Conservation (phyloP, 2,329 filamentous ascomycete species). For the Colletotrichum limetticola region DNA sequence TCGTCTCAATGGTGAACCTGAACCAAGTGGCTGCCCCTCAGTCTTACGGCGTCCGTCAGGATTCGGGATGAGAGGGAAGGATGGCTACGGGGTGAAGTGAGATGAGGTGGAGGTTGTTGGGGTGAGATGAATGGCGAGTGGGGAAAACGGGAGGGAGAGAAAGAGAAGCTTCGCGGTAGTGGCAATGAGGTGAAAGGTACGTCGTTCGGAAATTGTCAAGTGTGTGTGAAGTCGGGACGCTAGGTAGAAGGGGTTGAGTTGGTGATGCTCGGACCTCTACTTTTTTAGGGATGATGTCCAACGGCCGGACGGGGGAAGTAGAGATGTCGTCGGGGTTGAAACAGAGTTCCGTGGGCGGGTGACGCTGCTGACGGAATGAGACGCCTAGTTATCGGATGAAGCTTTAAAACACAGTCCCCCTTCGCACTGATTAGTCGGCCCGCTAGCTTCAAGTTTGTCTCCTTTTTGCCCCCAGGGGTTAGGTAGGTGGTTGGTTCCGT, state of each 20-base stretch:
- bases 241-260: neutral
- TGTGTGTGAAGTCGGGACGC: slow-evolving; percentile 14
- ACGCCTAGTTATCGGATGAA: slow-evolving; percentile 29
- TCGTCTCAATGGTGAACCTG: neutral
- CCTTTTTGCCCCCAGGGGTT: neutral
- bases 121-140: neutral
- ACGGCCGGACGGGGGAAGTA: slow-evolving; percentile 28
- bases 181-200: neutral
- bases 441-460: slow-evolving; percentile 11
- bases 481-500: neutral
- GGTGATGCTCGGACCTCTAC: slow-evolving; percentile 26
- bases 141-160: neutral
- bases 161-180: neutral
- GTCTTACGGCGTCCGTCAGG: neutral
- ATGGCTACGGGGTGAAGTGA: neutral
- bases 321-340: slow-evolving; percentile 29
- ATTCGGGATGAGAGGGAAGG: neutral
- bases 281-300: slow-evolving; percentile 27
- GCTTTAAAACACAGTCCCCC: slow-evolving; percentile 14
- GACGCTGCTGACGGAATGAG: slow-evolving; percentile 31
- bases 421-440: slow-evolving; percentile 13
- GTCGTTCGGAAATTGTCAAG: neutral
- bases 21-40: neutral
- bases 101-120: neutral
- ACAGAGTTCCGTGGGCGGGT: slow-evolving; percentile 31